Base-by-base conservation (phyloP, 495 filamentous ascomycete genomes). In the Hypoxylon fragiforme region DNA sequence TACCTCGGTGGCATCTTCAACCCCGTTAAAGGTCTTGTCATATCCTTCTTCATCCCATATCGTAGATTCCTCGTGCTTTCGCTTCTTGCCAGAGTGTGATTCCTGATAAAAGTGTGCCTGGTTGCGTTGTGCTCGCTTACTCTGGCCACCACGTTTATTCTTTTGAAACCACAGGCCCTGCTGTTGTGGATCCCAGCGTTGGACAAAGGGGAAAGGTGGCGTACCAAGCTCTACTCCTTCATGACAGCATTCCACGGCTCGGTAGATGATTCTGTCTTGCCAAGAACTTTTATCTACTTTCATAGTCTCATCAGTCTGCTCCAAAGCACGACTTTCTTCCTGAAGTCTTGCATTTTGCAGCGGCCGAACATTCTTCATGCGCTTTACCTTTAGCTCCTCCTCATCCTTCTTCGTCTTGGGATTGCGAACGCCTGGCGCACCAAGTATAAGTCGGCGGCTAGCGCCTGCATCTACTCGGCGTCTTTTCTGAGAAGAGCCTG, bases 171-270 rank as follows among this genome's bases (percentile, higher is more conserved):
- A 63, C 3, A 42, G 58, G 21, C 52, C 50, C 59, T 83, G 74
- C 50, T 92, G 87, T 44, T 89, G 85, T 2, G 79, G 74, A 70
- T 96, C 89, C 91, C 91, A 96, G 44, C 87, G 83, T 67, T 95
- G 90, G 9, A 85, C 73, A 58, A 97, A 98, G 0, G 94, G 94
- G 64, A 95, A 97, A 2, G 89, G 88, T 0, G 94, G 92, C 15
- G 85, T 78, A 47, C 81, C 90, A 24, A 96, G 75, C 48, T 82
- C 72, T 40, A 91, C 73, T n/a, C 82, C 83, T 16, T 91, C 83
- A 41, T 84, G 71, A 53, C 86, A 81, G 67, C 94, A 97, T 66
- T 98, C 94, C 8, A 91, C 86, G 37, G 91, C 92, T 40, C 75
- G 76, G 44, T 79, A 81, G 32, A 73, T 79, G 28, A 97, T 85